These are phyloP conservation scores for Solanum aculeatissimum DNA, from an alignment of 305 asterid species.

Conservation along the genomic window DNA sequence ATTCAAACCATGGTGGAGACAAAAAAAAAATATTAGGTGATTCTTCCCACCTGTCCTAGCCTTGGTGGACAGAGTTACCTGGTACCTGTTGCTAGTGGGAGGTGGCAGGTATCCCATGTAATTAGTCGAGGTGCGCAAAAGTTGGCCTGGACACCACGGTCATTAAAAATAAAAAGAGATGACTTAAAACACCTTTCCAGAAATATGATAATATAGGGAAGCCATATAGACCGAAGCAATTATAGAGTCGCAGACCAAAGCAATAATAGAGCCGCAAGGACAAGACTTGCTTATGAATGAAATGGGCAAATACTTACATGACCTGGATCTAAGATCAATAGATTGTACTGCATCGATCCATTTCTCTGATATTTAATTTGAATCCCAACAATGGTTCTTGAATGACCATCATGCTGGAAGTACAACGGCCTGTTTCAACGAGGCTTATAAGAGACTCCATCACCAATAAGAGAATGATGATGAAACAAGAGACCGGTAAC, in stretches of 20 bases:
- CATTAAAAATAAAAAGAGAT: no score
- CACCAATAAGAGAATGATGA: neutral
- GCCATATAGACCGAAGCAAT: neutral
- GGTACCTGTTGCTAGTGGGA: no score
- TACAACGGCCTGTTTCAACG: slow-evolving; percentile 63
- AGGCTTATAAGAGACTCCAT: slow-evolving; percentile 7
- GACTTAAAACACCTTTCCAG: neutral
- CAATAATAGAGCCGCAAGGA: neutral
- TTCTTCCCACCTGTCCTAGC: no score
- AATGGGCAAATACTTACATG: slow-evolving; percentile 40
- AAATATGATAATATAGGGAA: neutral
- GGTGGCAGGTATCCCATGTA: no score
- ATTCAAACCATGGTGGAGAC: no score
- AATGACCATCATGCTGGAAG: slow-evolving; percentile 93
- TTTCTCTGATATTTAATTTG: slow-evolving; percentile 51
- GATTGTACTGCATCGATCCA: slow-evolving; percentile 47
- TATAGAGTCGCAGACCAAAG: neutral
- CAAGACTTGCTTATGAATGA: neutral
- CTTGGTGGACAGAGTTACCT: no score
- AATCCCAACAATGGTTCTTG: slow-evolving; percentile 89
- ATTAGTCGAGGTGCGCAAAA: no score
- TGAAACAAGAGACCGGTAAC: neutral
- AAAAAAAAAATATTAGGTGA: no score
- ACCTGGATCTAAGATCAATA: slow-evolving; percentile 73
- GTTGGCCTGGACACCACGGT: no score